Evolutionary conservation across 2,329 filamentous ascomycete genomes (phyloP).

Genomic region (Pseudocercospora macadamiae): DNA sequence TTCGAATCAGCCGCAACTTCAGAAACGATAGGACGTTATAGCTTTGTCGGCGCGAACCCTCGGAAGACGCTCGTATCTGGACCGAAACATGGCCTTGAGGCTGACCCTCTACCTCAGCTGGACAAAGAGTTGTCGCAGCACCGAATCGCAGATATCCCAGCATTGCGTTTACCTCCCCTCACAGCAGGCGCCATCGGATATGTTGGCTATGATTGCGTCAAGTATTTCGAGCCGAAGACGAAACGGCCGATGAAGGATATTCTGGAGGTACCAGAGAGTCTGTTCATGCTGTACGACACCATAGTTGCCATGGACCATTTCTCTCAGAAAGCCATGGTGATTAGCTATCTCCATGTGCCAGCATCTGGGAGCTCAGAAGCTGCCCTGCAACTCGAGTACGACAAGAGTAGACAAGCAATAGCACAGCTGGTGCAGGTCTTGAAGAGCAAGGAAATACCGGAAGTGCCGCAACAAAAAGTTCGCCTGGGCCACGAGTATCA

Average conservation of each 20-base stretch:
- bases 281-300: conserved; percentile 97
- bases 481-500: conserved; percentile 75
- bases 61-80: conserved; percentile 84
- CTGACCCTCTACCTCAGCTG: conserved; percentile 81
- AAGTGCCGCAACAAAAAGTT: conserved; percentile 68
- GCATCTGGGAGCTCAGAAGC: conserved; percentile 41
- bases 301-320: conserved; percentile 95
- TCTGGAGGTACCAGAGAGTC: conserved; percentile 83
- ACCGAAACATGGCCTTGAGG: conserved; percentile 78
- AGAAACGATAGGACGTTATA: conserved; percentile 91
- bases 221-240: conserved; percentile 98
- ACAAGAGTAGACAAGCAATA: conserved; percentile 66
- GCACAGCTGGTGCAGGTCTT: conserved; percentile 71
- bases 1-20: conserved; percentile 93
- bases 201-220: conserved; percentile 95
- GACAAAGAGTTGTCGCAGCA: conserved; percentile 78
- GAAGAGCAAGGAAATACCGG: conserved; percentile 72
- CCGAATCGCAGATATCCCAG: conserved; percentile 81
- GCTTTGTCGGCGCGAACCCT: conserved; percentile 83
- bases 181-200: conserved; percentile 94
- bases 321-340: conserved; percentile 87
- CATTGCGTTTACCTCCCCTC: conserved; percentile 79
- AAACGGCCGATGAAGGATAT: conserved; percentile 80
- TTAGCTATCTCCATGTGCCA: conserved; percentile 80
- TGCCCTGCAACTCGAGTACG: conserved; percentile 70